A percentile compares a stretch with the other conserved stretches of the same genome.
Evolutionary conservation across 1,284 basidiomycete species (phyloP).

Genomic region (Marasmius oreades): DNA sequence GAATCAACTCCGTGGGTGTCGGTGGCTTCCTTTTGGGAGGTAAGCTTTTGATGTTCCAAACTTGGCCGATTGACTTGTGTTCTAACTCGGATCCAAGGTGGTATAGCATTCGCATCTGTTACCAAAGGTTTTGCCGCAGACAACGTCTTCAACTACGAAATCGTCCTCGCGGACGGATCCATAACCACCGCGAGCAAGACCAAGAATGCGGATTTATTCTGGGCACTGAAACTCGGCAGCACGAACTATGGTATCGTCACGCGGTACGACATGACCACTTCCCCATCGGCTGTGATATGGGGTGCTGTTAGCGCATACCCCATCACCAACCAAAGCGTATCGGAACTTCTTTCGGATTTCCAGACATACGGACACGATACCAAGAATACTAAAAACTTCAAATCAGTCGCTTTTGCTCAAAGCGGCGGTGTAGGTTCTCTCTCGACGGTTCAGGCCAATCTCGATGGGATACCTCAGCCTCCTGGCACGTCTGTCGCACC

Average conservation of each 20-base stretch:
- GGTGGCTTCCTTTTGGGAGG: conserved; percentile 31
- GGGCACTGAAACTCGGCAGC: conserved; percentile 18
- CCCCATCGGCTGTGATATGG: conserved; percentile 13
- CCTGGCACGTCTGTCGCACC: too few relatives aligned
- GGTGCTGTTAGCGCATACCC: conserved; percentile 10
- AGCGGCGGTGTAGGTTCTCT: too few relatives aligned
- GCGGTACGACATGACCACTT: conserved; percentile 20
- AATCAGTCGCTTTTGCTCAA: neutral
- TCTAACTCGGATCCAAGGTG: conserved; percentile 9
- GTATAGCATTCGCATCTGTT: conserved; percentile 16
- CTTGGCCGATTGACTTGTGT: neutral
- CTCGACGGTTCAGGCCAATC: neutral
- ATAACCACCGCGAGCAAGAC: conserved; percentile 16
- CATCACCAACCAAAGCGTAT: too few relatives aligned
- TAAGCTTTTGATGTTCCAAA: neutral
- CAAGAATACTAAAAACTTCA: neutral
- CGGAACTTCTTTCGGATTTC: neutral
- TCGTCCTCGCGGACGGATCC: conserved; percentile 18
- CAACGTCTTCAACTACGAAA: conserved; percentile 19
- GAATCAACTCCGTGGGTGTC: conserved; percentile 30
- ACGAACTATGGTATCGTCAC: conserved; percentile 22
- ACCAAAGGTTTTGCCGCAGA: conserved; percentile 16
- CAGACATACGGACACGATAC: neutral
- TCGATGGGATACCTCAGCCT: too few relatives aligned
- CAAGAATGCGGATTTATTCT: conserved; percentile 15